Conservation (phyloP, 1,284 basidiomycete species). For the Melampsora medusae region DNA sequence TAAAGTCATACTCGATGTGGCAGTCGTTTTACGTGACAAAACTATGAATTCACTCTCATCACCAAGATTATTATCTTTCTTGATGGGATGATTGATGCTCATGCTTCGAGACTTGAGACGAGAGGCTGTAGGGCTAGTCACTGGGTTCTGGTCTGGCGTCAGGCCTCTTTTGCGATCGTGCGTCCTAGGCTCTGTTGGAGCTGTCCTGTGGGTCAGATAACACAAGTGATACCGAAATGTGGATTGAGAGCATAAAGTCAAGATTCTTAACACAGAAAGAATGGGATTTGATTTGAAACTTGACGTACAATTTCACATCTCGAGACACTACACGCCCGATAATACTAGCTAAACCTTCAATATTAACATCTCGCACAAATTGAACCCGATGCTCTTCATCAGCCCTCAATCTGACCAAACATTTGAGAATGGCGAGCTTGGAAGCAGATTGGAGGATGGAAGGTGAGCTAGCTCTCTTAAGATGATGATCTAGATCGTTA, state of each 20-base stretch:
- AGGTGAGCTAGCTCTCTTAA: constrained; percentile 44
- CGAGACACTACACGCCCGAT: constrained; percentile 51
- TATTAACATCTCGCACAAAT: constrained; percentile 60
- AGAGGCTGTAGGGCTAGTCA: constrained; percentile 16
- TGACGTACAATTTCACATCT: neutral
- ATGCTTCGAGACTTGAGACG: constrained; percentile 1
- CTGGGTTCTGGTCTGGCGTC: neutral
- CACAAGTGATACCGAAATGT: neutral
- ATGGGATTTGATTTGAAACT: neutral
- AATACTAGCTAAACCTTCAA: constrained; percentile 57
- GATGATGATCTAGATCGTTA: constrained; percentile 43
- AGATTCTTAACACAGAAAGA: neutral
- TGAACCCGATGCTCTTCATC: constrained; percentile 87
- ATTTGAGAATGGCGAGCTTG: constrained; percentile 75
- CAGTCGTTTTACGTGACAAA: neutral
- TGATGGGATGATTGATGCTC: neutral
- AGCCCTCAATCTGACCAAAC: constrained; percentile 81
- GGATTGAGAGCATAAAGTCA: neutral
- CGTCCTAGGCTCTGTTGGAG: constrained; percentile 22
- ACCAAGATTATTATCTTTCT: neutral
- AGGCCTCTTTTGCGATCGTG: constrained; percentile 1
- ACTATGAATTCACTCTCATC: neutral
- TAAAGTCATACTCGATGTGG: neutral
- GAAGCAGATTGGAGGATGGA: constrained; percentile 58
- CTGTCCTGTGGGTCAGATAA: neutral